Conservation (phyloP, 192 early-diverging fungal species). For the Rhizoclosmatium globosum region DNA sequence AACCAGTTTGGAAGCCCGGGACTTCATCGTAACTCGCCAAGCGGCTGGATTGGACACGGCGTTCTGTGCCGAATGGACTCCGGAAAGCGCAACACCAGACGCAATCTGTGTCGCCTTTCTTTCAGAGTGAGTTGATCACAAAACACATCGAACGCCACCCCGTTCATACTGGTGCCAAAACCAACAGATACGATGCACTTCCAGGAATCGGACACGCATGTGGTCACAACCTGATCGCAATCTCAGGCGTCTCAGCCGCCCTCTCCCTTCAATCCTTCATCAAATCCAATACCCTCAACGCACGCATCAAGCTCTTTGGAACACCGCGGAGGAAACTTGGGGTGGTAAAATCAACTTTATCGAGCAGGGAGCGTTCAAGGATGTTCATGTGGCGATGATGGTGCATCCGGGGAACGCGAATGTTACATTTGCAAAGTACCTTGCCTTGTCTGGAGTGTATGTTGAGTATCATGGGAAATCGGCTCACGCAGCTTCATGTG, state of each 20-base stretch:
- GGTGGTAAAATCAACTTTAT: constrained; percentile 81
- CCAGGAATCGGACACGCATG: constrained; percentile 64
- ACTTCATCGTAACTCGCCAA: constrained; percentile 66
- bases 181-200: constrained; percentile 60
- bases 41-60: constrained; percentile 76
- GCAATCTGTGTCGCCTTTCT: constrained; percentile 62
- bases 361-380: constrained; percentile 73
- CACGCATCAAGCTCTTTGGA: constrained; percentile 75
- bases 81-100: constrained; percentile 36
- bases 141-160: background rate
- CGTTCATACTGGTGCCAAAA: background rate
- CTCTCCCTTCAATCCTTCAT: constrained; percentile 55
- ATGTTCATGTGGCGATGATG: constrained; percentile 81
- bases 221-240: constrained; percentile 77
- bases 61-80: constrained; percentile 73
- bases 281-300: constrained; percentile 53
- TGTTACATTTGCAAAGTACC: constrained; percentile 37
- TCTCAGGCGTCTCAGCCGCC: constrained; percentile 70
- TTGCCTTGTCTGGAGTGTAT: constrained; percentile 30
- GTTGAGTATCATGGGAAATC: constrained; percentile 45
- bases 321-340: constrained; percentile 72
- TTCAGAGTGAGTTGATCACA: constrained; percentile 48
- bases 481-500: constrained; percentile 51
- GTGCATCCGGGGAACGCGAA: constrained; percentile 71
- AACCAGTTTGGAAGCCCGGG: constrained; percentile 60